Evolutionary conservation across 495 filamentous ascomycete species (phyloP), one percentile per base, ranked within the genome.

Genomic region (Paragyromitra xinjiangensis): DNA sequence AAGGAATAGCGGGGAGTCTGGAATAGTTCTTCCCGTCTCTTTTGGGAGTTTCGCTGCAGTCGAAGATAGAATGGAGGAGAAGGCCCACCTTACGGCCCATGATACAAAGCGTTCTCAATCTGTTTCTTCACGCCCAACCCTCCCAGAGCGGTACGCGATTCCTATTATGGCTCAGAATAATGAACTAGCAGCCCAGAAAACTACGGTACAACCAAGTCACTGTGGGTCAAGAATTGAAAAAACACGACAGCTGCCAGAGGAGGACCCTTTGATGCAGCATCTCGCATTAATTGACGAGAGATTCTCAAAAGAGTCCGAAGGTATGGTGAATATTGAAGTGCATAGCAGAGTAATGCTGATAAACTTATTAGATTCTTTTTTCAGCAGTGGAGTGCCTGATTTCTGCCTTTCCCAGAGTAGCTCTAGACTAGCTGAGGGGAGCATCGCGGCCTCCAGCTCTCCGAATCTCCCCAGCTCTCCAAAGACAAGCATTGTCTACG

Each of bases 271-370:
- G 22, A 64, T 72, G 58, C 68, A 64, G 26, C 69, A 76, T n/a
- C 24, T 73, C 24, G 40, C 68, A 37, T 19, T 64, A 42, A 76
- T 72, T 29, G 68, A 76, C 48, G 59, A 73, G n/a, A 64, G 68
- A 39, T 73, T 72, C 50, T 76, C 69, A 3, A 73, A 53, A 58
- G 40, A 73, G n/a, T 59, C 69, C 2, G 37, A 51, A 26, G 61
- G 51, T 64, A 64, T 34, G 26, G 1, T 48, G 51, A 55, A 19
- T 22, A 19, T 34, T 6, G 6, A 5, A 16, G 14, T 56, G 42
- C n/a, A 50, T 67, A 34, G 22, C 1, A 6, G 24, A 73, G 39
- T 12, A 56, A n/a, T 29, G 24, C 61, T 73, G 37, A 73, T 48
- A 67, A 39, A 63, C 7, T 7, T 11, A 12, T 6, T 24, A 51